Conservation (phyloP, 2,329 filamentous ascomycete species). For the Mycosphaerella sp. region DNA sequence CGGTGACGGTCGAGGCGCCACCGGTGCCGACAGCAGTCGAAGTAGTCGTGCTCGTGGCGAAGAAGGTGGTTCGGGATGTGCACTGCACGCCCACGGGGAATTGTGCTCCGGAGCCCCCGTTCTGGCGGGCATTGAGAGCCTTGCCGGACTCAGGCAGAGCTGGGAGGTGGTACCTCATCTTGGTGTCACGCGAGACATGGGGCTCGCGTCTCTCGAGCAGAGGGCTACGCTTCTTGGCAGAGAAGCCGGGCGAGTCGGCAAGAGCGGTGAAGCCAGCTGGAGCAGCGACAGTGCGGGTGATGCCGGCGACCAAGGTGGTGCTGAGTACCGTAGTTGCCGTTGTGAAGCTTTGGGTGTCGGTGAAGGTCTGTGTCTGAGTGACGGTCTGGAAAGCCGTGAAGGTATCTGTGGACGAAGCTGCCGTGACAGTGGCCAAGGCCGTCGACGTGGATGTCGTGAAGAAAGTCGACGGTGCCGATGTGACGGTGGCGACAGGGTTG, state of each 20-base stretch:
- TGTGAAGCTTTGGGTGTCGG: neutral
- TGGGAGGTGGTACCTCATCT: neutral
- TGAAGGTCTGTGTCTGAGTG: neutral
- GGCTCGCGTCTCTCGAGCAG: neutral
- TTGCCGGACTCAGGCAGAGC: neutral
- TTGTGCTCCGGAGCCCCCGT: neutral
- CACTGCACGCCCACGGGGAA: conserved; percentile 6
- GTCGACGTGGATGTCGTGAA: neutral
- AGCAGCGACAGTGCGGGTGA: neutral
- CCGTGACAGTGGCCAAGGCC: neutral
- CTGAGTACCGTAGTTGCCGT: neutral
- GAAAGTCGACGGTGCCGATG: neutral
- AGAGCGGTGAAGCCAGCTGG: conserved; percentile 8
- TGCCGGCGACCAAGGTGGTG: conserved; percentile 1
- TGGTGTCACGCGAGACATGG: neutral
- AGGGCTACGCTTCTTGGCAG: conserved; percentile 3
- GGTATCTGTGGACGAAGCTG: conserved; percentile 7
- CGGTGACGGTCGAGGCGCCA: neutral
- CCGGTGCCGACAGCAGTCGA: neutral
- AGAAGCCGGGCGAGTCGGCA: conserved; percentile 1
- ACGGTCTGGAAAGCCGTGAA: conserved; percentile 5
- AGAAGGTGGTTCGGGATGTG: conserved; percentile 10
- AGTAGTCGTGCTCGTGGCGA: conserved; percentile 1
- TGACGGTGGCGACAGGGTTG: neutral
- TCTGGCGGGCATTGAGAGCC: conserved; percentile 2